Base-by-base conservation (phyloP, 192 early-diverging fungal species). In the Coemansia javaensis region DNA sequence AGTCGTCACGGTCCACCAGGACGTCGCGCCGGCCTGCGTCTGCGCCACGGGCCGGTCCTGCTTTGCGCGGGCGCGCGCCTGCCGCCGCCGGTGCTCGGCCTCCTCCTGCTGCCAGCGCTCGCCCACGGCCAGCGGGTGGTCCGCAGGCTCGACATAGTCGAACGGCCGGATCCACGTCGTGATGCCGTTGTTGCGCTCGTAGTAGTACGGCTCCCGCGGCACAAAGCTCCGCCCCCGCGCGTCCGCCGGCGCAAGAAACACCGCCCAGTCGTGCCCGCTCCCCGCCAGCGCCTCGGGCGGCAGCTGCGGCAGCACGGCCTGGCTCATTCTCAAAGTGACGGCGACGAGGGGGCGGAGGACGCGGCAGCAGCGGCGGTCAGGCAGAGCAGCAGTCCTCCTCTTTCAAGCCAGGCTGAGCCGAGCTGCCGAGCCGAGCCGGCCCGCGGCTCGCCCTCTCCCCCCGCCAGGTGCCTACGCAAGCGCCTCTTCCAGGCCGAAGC, bases 91-190 rank as follows among this genome's bases (percentile, higher is more conserved):
- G 7, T 34, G 40, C 15, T 57, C 40, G 0, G 18, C 4, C 8
- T 62, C 50, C 12, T 52, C 25, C 5, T 17, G 25, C 22, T 52
- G 46, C 65, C 65, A 68, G 15, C 21, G 16, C n/a, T 41, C 35
- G 28, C 58, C 65, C 22, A 45, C 22, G 5, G 25, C 27, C 4
- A 56, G 35, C 5, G 28, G 7, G 28, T 8, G 7, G 5, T 40
- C 18, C 3, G 27, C 14, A 15, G 50, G 50, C 37, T 52, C 43
- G 11, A 45, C 24, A 18, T 62, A 66, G 40, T 74, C 63, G 35
- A 74, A 66, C 20, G 71, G 71, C 40, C 59, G 63, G 40, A 47
- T 54, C 71, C 71, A 74, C 6, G 71, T 74, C 16, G 53, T 66
- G 5, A 74, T 59, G 0, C 50, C 51, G 50, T 57, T 62, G 28